Base-by-base conservation (phyloP, 2,329 filamentous ascomycete genomes). In the Aspergillus sergii region DNA sequence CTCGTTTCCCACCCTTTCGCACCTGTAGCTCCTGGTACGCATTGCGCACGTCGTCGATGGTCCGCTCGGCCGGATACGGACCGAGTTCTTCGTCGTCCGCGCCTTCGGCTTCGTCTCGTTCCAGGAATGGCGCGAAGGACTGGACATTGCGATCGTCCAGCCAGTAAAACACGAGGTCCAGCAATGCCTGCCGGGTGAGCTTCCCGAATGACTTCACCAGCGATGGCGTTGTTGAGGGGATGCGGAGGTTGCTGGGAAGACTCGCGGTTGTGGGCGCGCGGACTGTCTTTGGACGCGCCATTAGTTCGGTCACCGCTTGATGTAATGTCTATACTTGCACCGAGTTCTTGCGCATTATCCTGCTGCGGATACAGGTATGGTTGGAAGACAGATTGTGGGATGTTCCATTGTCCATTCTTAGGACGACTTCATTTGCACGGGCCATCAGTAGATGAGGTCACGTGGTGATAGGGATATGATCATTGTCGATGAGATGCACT, bases 81-180 rank as follows among this genome's bases (percentile, higher is more conserved):
- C 90, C 89, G 63, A 87, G 84, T 39, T 82, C 82, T 60, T 90
- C 86, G 1, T 88, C 85, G 12, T 86, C 83, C 0, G 84, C 81
- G 9, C 81, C 79, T 9, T 83, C 72, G 1, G 69, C 79, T 21
- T 85, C 81, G n/a, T 84, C 79, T 71, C 45, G 76, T 65, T 73
- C 82, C 53, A 90, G 84, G 72, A 84, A 88, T 0, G 90, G 90
- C 1, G 81, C 81, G 50, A 86, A 89, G 21, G 85, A 80, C 5
- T 84, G 77, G 46, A 88, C 81, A 66, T 91, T 89, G 66, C 84
- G 81, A 56, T 89, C 86, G 62, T 90, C 86, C 3, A 96, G 87
- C 93, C 93, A 96, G 79, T 90, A 85, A 26, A 93, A 83, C 0
- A 86, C 90, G 10, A 96, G 84, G 0, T 88, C 86, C 30, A 95